Percentiles rank a stretch among this genome's conserved stretches.
Conservation (phyloP, 2,329 filamentous ascomycete genomes). For the Cercospora berteroae region DNA sequence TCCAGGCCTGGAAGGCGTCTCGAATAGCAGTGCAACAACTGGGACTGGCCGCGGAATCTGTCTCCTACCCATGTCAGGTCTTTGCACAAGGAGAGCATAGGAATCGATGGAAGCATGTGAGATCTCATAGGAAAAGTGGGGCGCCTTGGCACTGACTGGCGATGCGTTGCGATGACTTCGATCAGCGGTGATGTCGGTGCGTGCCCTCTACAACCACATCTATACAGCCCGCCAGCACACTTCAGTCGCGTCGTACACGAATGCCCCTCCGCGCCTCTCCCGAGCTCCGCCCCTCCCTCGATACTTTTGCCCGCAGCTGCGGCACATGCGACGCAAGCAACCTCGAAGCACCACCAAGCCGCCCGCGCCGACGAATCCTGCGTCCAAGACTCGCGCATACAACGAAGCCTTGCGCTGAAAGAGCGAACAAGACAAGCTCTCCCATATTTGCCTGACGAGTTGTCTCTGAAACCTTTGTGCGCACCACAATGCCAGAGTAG, state of each 20-base stretch:
- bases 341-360: not conserved
- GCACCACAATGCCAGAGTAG: slow-evolving; percentile 3
- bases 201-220: not conserved
- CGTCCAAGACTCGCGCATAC: not conserved
- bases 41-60: not conserved
- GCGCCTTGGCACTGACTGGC: not conserved
- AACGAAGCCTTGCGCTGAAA: not conserved
- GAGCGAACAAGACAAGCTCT: slow-evolving; percentile 2
- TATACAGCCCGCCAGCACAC: not conserved
- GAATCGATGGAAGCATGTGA: not conserved
- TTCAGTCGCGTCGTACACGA: not conserved
- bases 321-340: not conserved
- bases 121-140: not conserved
- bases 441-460: not conserved
- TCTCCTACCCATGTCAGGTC: not conserved
- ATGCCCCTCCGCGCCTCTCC: slow-evolving; percentile 1
- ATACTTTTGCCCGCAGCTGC: not conserved
- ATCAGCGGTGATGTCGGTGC: not conserved
- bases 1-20: not conserved
- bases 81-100: not conserved
- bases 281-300: not conserved
- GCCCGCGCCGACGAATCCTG: not conserved
- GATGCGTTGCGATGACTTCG: not conserved
- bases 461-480: slow-evolving; percentile 8
- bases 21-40: slow-evolving; percentile 1